Base-by-base conservation (phyloP, 192 early-diverging fungal genomes). In the Dissophora globulifera region DNA sequence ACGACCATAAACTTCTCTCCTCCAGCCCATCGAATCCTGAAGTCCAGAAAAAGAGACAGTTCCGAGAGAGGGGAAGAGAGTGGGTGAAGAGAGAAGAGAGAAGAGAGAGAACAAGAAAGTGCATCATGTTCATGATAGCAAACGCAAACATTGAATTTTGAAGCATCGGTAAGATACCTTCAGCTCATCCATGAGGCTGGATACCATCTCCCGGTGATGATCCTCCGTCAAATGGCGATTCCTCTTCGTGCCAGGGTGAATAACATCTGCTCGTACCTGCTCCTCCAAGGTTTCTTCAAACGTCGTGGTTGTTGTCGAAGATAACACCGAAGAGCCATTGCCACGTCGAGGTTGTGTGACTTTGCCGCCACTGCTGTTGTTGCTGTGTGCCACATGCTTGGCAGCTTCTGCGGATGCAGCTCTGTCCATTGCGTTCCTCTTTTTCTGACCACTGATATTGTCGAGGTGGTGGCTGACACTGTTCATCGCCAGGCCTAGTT, bases 101-200 rank as follows among this genome's bases (percentile, higher is more conserved):
- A 26, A 15, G 8, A 0, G 38, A 45, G 56, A 42, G n/a, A 45
- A 26, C 25, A 38, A 55, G 1, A 40, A 19, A 54, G 20, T 32
- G n/a, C n/a, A 38, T 6, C 13, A 38, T 9, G 13, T 9, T 38
- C 35, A 38, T 38, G 6, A 38, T 13, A 9, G 35, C 6, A 38
- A 38, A 38, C 20, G 31, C 9, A 55, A 15, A 55, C 23, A 48
- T n/a, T n/a, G n/a, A n/a, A n/a, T n/a, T n/a, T n/a, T 16, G 22
- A 1, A 17, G 46, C 7, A 22, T 47, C 15, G 29, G 25, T 10
- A 43, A 26, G 3, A 46, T 58, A 75, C 71, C 71, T 75, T 75
- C 62, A 75, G 56, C 56, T 75, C 62, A 23, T 75, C 50, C 13
- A 63, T 25, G 20, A 75, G 56, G 43, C 55, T 75, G 7, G 62